These are phyloP conservation scores for Lyophyllum shimeji DNA, from an alignment of 768 basidiomycete genomes.

Conservation along the genomic window DNA sequence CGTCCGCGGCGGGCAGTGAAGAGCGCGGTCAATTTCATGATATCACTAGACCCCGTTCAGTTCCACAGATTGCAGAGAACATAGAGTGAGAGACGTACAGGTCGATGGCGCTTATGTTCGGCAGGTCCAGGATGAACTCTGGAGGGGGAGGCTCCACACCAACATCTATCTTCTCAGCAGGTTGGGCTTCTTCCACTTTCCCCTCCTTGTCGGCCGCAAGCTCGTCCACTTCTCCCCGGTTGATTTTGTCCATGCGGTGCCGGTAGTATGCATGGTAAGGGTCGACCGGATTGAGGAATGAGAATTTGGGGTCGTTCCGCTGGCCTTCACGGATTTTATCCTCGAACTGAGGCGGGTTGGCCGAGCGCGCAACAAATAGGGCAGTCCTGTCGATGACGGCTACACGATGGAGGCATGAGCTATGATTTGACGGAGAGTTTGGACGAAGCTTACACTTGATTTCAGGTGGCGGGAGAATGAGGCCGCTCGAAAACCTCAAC, in stretches of 20 bases:
- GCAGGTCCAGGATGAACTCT: constrained; percentile 84
- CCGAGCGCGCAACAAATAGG: constrained; percentile 87
- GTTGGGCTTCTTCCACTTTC: constrained; percentile 33
- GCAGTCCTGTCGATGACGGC: constrained; percentile 97
- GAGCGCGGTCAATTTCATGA: constrained; percentile 93
- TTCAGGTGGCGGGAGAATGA: constrained; percentile 95
- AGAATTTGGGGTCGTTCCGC: constrained; percentile 96
- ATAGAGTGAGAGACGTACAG: constrained; percentile 58
- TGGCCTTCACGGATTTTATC: constrained; percentile 97
- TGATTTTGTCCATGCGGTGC: constrained; percentile 82
- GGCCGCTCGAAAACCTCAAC: constrained; percentile 71
- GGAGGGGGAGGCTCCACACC: constrained; percentile 76
- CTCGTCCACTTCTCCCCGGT: constrained; percentile 76
- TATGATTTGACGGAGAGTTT: constrained; percentile 8
- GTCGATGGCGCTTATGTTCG: constrained; percentile 86
- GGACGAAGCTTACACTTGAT: constrained; percentile 78
- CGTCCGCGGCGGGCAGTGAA: constrained; percentile 93
- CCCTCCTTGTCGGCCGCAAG: constrained; percentile 43
- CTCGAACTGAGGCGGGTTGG: constrained; percentile 90
- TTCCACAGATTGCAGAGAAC: constrained; percentile 1
- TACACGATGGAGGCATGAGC: constrained; percentile 27
- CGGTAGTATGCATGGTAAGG: constrained; percentile 99
- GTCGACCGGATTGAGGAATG: constrained; percentile 95
- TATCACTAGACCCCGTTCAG: constrained; percentile 60
- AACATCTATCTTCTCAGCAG: constrained; percentile 55